phyloP scores from a whole-genome alignment of 768 basidiomycete genomes.

The Phaeotremella fagi region DNA sequence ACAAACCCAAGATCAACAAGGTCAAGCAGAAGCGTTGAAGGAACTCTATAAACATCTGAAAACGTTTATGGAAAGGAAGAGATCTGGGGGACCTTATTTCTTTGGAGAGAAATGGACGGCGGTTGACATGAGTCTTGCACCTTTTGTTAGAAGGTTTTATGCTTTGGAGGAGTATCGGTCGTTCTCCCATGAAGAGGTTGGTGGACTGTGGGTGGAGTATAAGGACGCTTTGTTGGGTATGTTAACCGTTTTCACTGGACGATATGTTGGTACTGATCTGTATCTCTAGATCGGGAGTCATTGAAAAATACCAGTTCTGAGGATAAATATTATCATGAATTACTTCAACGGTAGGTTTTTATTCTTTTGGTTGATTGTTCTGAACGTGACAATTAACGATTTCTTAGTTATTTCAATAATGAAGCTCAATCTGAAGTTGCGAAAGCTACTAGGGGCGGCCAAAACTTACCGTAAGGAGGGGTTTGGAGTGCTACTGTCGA shows the following conservation, averaged over 20 bases:
- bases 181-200: conserved; percentile 52
- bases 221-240: conserved; percentile 52
- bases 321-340: conserved; percentile 52
- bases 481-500: neutral
- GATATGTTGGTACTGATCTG: conserved; percentile 23
- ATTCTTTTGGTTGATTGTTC: neutral
- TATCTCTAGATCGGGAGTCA: conserved; percentile 12
- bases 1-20: conserved; percentile 48
- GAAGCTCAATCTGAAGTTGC: conserved; percentile 58
- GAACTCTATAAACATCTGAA: conserved; percentile 51
- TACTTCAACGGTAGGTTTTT: conserved; percentile 32
- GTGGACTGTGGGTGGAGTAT: conserved; percentile 54
- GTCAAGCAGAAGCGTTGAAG: conserved; percentile 41
- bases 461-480: conserved; percentile 45
- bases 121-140: conserved; percentile 58
- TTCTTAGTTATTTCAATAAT: conserved; percentile 58
- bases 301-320: conserved; percentile 28
- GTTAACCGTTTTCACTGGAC: conserved; percentile 45
- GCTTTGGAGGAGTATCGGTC: conserved; percentile 56
- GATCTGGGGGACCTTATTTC: conserved; percentile 57
- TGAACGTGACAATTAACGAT: conserved; percentile 18
- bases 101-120: conserved; percentile 56
- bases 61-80: conserved; percentile 49
- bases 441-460: conserved; percentile 54
- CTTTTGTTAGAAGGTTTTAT: conserved; percentile 65